phyloP scores from a whole-genome alignment of 257 asterid genomes.

The Mentha longifolia region DNA sequence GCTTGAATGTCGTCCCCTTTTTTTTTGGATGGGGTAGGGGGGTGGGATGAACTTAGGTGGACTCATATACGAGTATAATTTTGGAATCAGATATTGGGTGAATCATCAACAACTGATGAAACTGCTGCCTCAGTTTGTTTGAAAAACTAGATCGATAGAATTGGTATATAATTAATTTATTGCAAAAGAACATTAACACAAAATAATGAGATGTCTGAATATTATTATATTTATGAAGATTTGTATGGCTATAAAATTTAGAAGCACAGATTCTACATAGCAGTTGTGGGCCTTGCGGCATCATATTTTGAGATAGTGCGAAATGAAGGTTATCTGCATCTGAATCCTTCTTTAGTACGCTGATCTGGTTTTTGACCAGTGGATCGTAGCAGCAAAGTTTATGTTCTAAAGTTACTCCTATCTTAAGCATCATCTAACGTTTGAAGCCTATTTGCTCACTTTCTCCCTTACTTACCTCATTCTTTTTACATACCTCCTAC shows the following conservation, averaged over 20 bases:
- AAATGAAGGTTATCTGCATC: slow-evolving; percentile 23
- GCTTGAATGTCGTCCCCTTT: neutral
- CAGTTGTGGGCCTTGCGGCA: neutral
- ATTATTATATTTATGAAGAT: slow-evolving; percentile 4
- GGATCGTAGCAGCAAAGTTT: neutral
- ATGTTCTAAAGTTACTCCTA: neutral
- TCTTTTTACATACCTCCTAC: slow-evolving; percentile 5
- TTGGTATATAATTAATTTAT: slow-evolving; percentile 19
- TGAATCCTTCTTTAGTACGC: neutral
- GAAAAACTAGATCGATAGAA: neutral
- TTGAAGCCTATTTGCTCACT: slow-evolving; percentile 13
- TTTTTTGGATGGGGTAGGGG: neutral
- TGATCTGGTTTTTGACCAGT: neutral
- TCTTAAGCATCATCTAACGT: slow-evolving; percentile 17
- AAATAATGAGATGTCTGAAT: slow-evolving; percentile 1
- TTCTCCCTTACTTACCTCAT: neutral
- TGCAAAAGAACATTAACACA: slow-evolving; percentile 2
- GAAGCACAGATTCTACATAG: neutral
- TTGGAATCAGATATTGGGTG: slow-evolving; percentile 11
- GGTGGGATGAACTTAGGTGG: slow-evolving; percentile 12
- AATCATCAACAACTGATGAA: neutral
- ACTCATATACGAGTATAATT: neutral
- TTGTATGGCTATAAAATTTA: neutral
- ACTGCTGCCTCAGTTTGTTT: slow-evolving; percentile 15
- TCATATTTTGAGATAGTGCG: slow-evolving; percentile 21